These are phyloP conservation scores for Penicillium alfredii DNA, from an alignment of 495 filamentous ascomycete genomes.

Conservation along the genomic window DNA sequence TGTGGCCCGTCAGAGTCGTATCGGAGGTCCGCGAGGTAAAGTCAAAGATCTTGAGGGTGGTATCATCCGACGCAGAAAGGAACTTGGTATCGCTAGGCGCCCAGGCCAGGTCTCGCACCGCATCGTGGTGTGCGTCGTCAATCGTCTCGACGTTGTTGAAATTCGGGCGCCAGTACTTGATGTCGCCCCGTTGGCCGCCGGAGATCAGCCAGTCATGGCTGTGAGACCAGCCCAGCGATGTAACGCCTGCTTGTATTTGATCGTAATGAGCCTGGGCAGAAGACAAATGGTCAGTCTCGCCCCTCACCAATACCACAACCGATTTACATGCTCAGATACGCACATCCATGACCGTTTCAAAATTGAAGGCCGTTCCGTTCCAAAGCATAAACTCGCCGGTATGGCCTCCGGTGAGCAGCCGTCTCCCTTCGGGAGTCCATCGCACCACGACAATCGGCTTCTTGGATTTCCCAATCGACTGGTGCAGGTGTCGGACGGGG, in stretches of 20 bases:
- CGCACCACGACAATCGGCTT: conserved; percentile 95
- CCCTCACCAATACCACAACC: no score
- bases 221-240: conserved; percentile 82
- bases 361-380: conserved; percentile 99
- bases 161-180: conserved; percentile 99
- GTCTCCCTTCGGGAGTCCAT: conserved; percentile 94
- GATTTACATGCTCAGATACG: no score
- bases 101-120: conserved; percentile 88
- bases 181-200: conserved; percentile 86
- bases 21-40: conserved; percentile 83
- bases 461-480: conserved; percentile 94
- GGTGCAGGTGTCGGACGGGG: conserved; percentile 84
- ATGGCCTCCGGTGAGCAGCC: conserved; percentile 85
- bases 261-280: conserved; percentile 86
- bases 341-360: conserved; percentile 95
- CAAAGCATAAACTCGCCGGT: conserved; percentile 97
- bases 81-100: conserved; percentile 92
- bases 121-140: conserved; percentile 81
- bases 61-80: conserved; percentile 91
- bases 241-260: conserved; percentile 65
- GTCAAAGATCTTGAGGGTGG: conserved; percentile 89
- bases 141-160: conserved; percentile 98
- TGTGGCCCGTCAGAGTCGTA: conserved; percentile 76
- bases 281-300: no score
- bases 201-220: conserved; percentile 95